Evolutionary conservation across 129 eudicot species (phyloP).

Genomic region (carrot (Daucus carota)): DNA sequence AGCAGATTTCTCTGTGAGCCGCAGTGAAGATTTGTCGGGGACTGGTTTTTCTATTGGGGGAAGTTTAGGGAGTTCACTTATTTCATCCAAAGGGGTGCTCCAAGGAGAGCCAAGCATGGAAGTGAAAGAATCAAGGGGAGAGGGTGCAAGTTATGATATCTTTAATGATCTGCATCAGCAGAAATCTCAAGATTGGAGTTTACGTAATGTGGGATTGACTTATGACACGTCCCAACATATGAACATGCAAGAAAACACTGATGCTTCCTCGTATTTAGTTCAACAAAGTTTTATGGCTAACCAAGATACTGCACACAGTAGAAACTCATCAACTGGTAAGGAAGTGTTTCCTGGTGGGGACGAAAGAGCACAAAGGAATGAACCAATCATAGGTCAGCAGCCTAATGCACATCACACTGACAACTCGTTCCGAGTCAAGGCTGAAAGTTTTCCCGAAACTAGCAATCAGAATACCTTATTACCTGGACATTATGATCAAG

Average conservation of each 20-base stretch:
- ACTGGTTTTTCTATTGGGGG: constrained; percentile 30
- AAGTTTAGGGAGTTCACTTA: constrained; percentile 35
- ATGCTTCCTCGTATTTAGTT: constrained; percentile 30
- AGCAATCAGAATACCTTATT: constrained; percentile 38
- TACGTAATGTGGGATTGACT: constrained; percentile 52
- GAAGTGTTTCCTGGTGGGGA: constrained; percentile 32
- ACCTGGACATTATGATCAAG: constrained; percentile 65
- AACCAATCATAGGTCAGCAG: constrained; percentile 34
- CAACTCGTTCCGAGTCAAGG: constrained; percentile 36
- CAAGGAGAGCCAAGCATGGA: constrained; percentile 48
- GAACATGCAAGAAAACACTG: constrained; percentile 28
- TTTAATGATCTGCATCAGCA: constrained; percentile 48
- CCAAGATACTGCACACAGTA: constrained; percentile 28
- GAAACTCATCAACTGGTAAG: constrained; percentile 21
- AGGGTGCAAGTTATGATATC: constrained; percentile 40
- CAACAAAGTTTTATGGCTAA: constrained; percentile 31
- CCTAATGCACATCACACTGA: constrained; percentile 19
- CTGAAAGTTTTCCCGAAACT: constrained; percentile 46
- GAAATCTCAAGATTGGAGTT: constrained; percentile 56
- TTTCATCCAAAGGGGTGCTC: constrained; percentile 26
- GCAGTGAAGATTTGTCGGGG: constrained; percentile 36
- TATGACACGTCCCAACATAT: constrained; percentile 37
- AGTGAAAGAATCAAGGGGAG: constrained; percentile 40
- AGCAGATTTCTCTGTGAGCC: constrained; percentile 59
- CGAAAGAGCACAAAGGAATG: constrained; percentile 27